phyloP scores from a whole-genome alignment of 2,329 filamentous ascomycete species.

The Triangularia setosa region DNA sequence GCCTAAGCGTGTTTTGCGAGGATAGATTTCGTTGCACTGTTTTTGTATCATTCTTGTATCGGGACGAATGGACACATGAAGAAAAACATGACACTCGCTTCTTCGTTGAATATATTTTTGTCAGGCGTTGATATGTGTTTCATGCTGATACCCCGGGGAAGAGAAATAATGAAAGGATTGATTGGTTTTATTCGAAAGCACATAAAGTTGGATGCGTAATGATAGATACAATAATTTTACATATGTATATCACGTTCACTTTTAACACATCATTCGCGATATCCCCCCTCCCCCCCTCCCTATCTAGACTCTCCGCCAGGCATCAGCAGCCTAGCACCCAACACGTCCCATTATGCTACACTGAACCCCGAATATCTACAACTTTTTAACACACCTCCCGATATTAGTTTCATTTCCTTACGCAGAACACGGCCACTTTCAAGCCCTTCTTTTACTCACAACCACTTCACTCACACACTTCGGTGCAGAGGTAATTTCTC shows the following conservation, averaged over 20 bases:
- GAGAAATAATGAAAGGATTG: background rate
- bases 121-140: background rate
- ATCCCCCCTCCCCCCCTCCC: no score
- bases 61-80: background rate
- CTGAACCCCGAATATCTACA: no score
- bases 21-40: background rate
- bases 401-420: no score
- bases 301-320: no score
- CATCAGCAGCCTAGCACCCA: no score
- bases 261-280: no score
- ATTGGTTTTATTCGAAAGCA: background rate
- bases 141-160: background rate
- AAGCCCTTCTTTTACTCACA: no score
- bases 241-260: background rate
- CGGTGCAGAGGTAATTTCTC: no score
- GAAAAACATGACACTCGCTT: background rate
- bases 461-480: no score
- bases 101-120: background rate
- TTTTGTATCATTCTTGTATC: background rate
- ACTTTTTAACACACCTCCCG: no score
- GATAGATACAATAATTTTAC: background rate
- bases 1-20: conserved; percentile 30
- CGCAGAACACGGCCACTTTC: no score
- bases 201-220: background rate
- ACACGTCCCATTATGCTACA: no score